Base-by-base conservation (phyloP, 179 eudicot genomes). In the Spergularia azorica region DNA sequence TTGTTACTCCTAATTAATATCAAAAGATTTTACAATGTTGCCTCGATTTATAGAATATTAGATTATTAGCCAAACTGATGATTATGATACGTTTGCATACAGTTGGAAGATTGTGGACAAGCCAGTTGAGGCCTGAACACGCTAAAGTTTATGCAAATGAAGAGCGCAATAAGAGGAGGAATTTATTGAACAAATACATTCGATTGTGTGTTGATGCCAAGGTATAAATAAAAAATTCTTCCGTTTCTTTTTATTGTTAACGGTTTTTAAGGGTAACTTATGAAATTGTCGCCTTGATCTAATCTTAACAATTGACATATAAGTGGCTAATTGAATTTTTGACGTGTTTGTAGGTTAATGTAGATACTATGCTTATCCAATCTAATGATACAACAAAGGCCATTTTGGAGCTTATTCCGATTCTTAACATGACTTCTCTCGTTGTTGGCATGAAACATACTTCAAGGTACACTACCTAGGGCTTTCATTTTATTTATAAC, bases 361-460 rank as follows among this genome's bases (percentile, higher is more conserved):
- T 89, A 48, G 95, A 90, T 15, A 89, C 90, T n/a, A 72, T 90
- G 85, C 84, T 90, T 5, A 75, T 90, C n/a, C 92, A 90, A 77
- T 84, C 91, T 75, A 87, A 61, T 77, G 82, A 87, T 74, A 65
- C 86, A 62, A 77, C 83, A 26, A 87, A 86, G 77, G 86, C 92
- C 36, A 84, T 90, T 46, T 76, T 89, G 21, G 91, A 87, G 39
- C 90, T 90, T 41, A 86, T 87, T 77, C 85, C 83, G 3, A 85
- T 90, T 79, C 87, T 86, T 26, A 82, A 84, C 83, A 83, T 89
- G 14, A 84, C 88, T 5, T 62, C 81, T 56, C 92, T 90, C 80
- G 77, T 90, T 65, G 86, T 89, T 77, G 92, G 91, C 79, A 83
- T 88, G 21, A 89, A 86, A 65, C 81, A 81, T 52, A 76, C 84